Evolutionary conservation across 345 rosid genomes (phyloP), one percentile per base, ranked within the genome.

Genomic region (Lepidium africanum): DNA sequence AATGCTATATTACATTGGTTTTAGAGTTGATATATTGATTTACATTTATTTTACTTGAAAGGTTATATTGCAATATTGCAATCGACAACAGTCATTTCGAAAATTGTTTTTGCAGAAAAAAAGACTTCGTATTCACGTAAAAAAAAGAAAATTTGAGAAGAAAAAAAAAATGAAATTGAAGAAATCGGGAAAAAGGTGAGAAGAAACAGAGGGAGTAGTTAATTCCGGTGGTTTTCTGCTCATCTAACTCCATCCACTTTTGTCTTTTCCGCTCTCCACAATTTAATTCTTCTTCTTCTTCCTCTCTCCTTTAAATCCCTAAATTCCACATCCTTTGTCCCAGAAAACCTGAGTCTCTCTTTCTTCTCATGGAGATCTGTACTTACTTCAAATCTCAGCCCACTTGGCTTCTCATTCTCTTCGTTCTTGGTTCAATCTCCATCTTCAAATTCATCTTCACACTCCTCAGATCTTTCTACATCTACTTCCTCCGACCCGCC

Each of bases 401-500:
- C 58, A n/a, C 59, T 0, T 92, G 90, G 92, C 23, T 86, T 52
- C 78, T 86, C 45, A 9, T 47, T 13, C 82, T 86, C 36, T 81
- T 88, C 80, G 7, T 64, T 19, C 19, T 88, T 8, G 98, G 99
- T 54, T 84, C 89, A 54, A 2, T 91, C 50, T 51, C 85, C 0
- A 4, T 91, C 55, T 46, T 86, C 73, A 91, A 80, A 40, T 75
- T 50, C 61, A 14, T 69, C 42, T 47, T 86, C 23, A 32, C 75
- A 8, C 5, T 87, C 30, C 82, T 86, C 67, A 79, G 75, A 56
- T 87, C 96, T 86, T 84, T 86, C 75, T 91, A 90, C 75, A 88
- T 87, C 64, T 80, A 60, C 78, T 91, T 94, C 75, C 96, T 94
- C 47, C 69, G 99, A 42, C 96, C 97, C 35, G 84, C 65, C 9